These are phyloP conservation scores for Colletotrichum trifolii DNA, from an alignment of 2,329 filamentous ascomycete species.

Conservation along the genomic window DNA sequence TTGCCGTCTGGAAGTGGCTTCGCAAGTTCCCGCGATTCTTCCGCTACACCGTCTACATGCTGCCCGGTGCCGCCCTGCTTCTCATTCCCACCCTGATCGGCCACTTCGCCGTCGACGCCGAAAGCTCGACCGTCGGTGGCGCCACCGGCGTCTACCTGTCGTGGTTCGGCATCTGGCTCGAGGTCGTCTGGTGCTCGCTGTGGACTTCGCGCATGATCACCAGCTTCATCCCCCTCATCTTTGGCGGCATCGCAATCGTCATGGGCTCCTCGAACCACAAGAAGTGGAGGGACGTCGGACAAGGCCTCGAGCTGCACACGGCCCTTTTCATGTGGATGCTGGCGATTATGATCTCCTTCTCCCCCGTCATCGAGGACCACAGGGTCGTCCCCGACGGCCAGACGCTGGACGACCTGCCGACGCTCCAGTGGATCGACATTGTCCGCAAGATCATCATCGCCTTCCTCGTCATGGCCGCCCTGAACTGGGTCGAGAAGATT, in stretches of 20 bases:
- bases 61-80: conserved; percentile 57
- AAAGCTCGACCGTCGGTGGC: conserved; percentile 62
- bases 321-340: conserved; percentile 95
- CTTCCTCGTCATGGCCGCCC: conserved; percentile 79
- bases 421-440: conserved; percentile 75
- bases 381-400: conserved; percentile 47
- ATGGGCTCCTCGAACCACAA: conserved; percentile 86
- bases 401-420: conserved; percentile 56
- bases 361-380: conserved; percentile 79
- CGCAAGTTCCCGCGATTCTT: conserved; percentile 62
- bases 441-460: conserved; percentile 89
- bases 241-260: conserved; percentile 71
- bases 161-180: conserved; percentile 97
- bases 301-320: conserved; percentile 84
- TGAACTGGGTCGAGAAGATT: conserved; percentile 93
- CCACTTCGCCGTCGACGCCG: conserved; percentile 49
- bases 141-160: conserved; percentile 81
- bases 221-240: conserved; percentile 59
- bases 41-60: conserved; percentile 60
- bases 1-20: conserved; percentile 54
- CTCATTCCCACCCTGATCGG: conserved; percentile 60
- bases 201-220: conserved; percentile 77
- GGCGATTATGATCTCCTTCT: conserved; percentile 85
- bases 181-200: conserved; percentile 90
- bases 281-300: conserved; percentile 92